These are phyloP conservation scores for Piromyces finnis DNA, from an alignment of 192 early-diverging fungal species.

Conservation along the genomic window DNA sequence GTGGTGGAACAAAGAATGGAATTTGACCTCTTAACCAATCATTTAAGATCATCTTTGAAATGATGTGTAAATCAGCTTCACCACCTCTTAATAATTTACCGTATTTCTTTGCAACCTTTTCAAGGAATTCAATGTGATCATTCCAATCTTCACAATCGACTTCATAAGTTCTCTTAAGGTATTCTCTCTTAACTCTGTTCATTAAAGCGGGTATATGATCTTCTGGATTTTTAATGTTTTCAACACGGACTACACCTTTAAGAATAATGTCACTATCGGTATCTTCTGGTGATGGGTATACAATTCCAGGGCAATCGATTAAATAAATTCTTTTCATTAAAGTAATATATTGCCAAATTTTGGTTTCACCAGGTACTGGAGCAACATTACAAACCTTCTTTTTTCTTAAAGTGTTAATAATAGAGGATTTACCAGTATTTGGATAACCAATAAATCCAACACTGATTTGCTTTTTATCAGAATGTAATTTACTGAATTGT, in stretches of 20 bases:
- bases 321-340: conserved; percentile 95
- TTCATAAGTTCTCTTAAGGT: conserved; percentile 82
- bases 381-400: conserved; percentile 98
- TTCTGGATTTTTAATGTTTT: conserved; percentile 77
- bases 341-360: conserved; percentile 98
- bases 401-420: conserved; percentile 90
- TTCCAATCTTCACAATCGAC: conserved; percentile 49
- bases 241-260: conserved; percentile 87
- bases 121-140: conserved; percentile 79
- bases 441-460: conserved; percentile 81
- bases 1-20: conserved; percentile 80
- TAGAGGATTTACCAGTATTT: conserved; percentile 39
- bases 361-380: conserved; percentile 95
- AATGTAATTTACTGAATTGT: conserved; percentile 85
- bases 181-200: conserved; percentile 67
- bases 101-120: conserved; percentile 62
- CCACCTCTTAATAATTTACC: conserved; percentile 89
- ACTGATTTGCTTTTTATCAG: conserved; percentile 96
- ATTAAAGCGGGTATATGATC: conserved; percentile 76
- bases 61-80: conserved; percentile 78
- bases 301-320: conserved; percentile 98
- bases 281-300: conserved; percentile 70
- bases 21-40: conserved; percentile 97
- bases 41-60: conserved; percentile 94
- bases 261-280: conserved; percentile 89